Evolutionary conservation across 495 filamentous ascomycete genomes (phyloP), one percentile per base, ranked within the genome.

Genomic region (Letharia lupina): DNA sequence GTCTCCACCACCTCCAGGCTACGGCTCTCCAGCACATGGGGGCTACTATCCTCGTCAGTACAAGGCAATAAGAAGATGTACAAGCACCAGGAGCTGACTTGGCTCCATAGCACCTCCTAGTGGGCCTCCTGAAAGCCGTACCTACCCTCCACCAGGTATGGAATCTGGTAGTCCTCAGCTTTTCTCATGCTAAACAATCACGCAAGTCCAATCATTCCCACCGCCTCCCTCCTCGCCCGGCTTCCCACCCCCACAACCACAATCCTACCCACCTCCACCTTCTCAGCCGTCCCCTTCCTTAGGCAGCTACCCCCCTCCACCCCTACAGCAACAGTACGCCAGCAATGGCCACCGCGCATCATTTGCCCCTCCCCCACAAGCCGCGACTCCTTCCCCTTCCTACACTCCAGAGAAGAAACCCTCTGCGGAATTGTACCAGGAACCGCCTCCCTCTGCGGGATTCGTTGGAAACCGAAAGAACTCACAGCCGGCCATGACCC

Each of bases 231-330:
- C 40, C n/a, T 67, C 73, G 13, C 69, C 74, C 1, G 70, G 70
- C 12, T 75, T 73, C 45, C 69, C 78, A 35, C 70, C 76, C 18
- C 75, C 75, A 8, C 70, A 74, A 65, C 61, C 66, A 10, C 70
- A 74, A 63, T 67, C 66, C 60, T 81, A 76, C 56, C 76, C 77
- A 13, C 76, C 77, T 18, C 78, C 78, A 3, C 77, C 71, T 42
- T 63, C 69, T 45, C 70, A 77, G 23, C 60, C 61, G 13, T 65
- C 70, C 18, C 60, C 67, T 8, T 11, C 66, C n/a, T 18, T 33
- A 11, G 35, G 28, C 37, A 73, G 56, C 45, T 66, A 68, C 60
- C 73, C 67, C 35, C 70, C 73, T 40, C 73, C 69, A 31, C 72
- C 71, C 33, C 57, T 39, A 69, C 78, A 60, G 68, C 73, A 61